Evolutionary conservation across 2,329 filamentous ascomycete species (phyloP), one percentile per base, ranked within the genome.

Genomic region (Allantophomopsis cytisporea): DNA sequence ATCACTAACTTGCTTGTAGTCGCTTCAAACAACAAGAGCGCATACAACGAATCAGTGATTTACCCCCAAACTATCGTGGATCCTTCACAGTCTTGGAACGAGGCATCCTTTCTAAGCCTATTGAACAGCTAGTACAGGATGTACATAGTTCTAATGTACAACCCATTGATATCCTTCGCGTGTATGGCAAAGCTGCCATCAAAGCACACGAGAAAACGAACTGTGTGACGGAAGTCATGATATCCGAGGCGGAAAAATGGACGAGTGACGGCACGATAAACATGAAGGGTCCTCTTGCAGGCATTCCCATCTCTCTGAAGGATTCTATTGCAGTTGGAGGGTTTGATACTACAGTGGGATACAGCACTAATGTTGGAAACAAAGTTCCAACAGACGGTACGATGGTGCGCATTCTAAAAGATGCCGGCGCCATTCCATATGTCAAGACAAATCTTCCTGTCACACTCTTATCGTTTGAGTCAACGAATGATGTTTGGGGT

Each of bases 361-460:
- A 87, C 59, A 85, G 83, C 30, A 63, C 67, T 39, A 76, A 85
- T 47, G 73, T 78, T 0, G 75, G 76, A 37, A 83, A 88, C 51
- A 79, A 79, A 12, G 64, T 68, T 32, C 33, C 87, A 83, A 45
- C 45, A 12, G 87, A 95, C 61, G 86, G 87, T 0, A 65, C 75
- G 2, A 73, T 86, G 52, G 79, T 84, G 16, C 73, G 71, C 41
- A 60, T 96, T 33, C 66, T 95, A 38, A 94, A 94, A 54, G 83
- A 91, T 54, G 85, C 86, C 2, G 83, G 88, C 16, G 87, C 88
- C 0, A 71, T 95, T 2, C 88, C 88, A 0, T 94, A 94, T 55
- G 85, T 88, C 46, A 96, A 95, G 66, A 95, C 88, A 1, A 91
- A 91, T 45, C 58, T 93, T 2, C 89, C 88, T 5, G 82, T 89